Evolutionary conservation across 352 stramenopile species (phyloP), one percentile per base, ranked within the genome.

Genomic region (Globisporangium emineosum): DNA sequence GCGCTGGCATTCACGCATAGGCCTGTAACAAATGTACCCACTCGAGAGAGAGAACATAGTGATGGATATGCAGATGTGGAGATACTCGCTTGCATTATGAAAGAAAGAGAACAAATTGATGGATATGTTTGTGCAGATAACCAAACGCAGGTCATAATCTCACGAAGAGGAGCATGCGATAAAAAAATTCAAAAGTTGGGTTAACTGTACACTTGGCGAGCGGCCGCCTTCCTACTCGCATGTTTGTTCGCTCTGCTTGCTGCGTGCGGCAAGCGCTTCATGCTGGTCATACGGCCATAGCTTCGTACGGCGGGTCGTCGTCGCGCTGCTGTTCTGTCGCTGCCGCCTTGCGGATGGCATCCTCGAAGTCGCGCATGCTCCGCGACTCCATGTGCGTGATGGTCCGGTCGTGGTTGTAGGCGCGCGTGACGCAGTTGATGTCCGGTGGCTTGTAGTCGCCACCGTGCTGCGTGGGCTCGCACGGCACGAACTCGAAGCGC

Each of bases 291-390:
- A 43, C 52, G 30, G 8, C 52, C 19, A 33, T 33, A 17, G 17
- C 21, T n/a, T 57, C 42, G 10, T 47, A 47, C 40, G 40, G 17
- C 17, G 40, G 9, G 15, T 47, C 37, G 37, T 45, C 17, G 40
- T 21, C 40, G 40, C 15, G n/a, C n/a, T 56, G n/a, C 10, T 33
- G 27, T 3, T 15, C 29, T 68, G n/a, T 35, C 29, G 43, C 37
- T 15, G 15, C 40, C 62, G 49, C 70, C 57, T 79, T 87, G 37
- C 68, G 68, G 55, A 78, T 65, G 47, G 75, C 73, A 33, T 73
- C 73, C 40, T 93, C 79, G 73, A 91, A 91, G 69, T 90, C 84
- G 40, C 78, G 79, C 80, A 90, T 89, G 57, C 82, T 93, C 51
- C 77, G 76, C 50, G 84, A 93, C 60, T 90, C 77, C n/a, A 86